Base-by-base conservation (phyloP, 331 rosid species). In the Arachis monticola region DNA sequence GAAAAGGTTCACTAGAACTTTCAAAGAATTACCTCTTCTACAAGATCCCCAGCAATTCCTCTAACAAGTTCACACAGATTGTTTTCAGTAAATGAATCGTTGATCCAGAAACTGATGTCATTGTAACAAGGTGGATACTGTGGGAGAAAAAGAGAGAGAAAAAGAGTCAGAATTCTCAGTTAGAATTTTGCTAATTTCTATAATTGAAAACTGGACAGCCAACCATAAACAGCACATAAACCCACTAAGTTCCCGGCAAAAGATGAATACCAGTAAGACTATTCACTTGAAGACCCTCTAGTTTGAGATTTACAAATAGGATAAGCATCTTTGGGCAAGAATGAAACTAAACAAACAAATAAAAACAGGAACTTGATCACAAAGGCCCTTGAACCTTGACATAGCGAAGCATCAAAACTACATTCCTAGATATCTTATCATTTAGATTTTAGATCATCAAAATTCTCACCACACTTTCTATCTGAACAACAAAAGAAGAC, bases 101-200 rank as follows among this genome's bases (percentile, higher is more conserved):
- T 17, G 22, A 17, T 17, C 22, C 22, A 17, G 22, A 17, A 17
- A 17, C 22, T 17, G 22, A 17, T 17, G 22, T 17, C 22, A 17
- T 95, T 92, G 90, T 85, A 95, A 85, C 98, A 95, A 35, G 99
- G 99, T 61, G 99, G 98, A 84, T 73, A 95, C 99, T 92, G 96
- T 69, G 58, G 69, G 67, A 80, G 45, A 65, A 56, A 79, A 80
- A 74, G 64, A 30, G 10, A 46, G 35, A 52, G 22, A 17, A 17
- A 17, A 60, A 75, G 64, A 77, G 59, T 69, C 46, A 50, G 67
- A 58, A 64, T 69, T 45, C 70, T 31, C 41, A 71, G 30, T 41
- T 2, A 48, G 73, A 56, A 47, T 45, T 70, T 69, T 35, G 45
- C 35, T 35, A 63, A 17, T 56, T 62, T 30, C 67, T 61, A 61